Base-by-base conservation (phyloP, 108 stramenopile species). In the Schizochytrium sp. region DNA sequence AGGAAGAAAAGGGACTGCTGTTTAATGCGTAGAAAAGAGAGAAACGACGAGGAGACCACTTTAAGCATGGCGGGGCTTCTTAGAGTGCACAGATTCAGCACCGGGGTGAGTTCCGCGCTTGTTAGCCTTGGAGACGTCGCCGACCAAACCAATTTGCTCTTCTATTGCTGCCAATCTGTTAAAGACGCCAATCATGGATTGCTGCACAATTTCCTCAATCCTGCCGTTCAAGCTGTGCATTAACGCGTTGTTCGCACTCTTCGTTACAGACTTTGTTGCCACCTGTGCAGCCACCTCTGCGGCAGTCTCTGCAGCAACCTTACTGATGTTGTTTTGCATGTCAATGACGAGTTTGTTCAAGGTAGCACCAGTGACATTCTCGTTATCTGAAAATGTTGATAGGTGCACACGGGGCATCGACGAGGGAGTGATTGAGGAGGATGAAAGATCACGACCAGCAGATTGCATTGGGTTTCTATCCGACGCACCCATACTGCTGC, bases 51-150 rank as follows among this genome's bases (percentile, higher is more conserved):
- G 57, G 57, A 17, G 57, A 15, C 57, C 57, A 17, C 13, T 58
- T 17, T 69, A 69, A 15, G 42, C 64, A 44, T 69, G 64, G 28
- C 64, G 64, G 44, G 64, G 64, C 44, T 69, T 69, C 64, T 69
- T 69, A 44, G 64, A 69, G 64, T 44, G 42, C 12, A 44, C 64
- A 2, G 28, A 7, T 7, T 69, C 64, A 44, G 19, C 28, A 28
- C 28, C 15, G 12, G 64, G 64, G 64, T 69, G 64, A 8, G 64
- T 5, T 1, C 19, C 19, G 12, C 64, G 64, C 15, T 69, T 69
- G 64, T 44, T 44, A 38, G 19, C 64, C 42, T 44, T 44, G 64
- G 42, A 38, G 28, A 69, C 64, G 19, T 8, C 19, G 28, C 19
- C 15, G 64, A 69, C 28, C 28, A 28, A 44, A 69, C 64, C 64